Evolutionary conservation across 2,329 filamentous ascomycete genomes (phyloP).

Genomic region (Ilyonectria robusta): DNA sequence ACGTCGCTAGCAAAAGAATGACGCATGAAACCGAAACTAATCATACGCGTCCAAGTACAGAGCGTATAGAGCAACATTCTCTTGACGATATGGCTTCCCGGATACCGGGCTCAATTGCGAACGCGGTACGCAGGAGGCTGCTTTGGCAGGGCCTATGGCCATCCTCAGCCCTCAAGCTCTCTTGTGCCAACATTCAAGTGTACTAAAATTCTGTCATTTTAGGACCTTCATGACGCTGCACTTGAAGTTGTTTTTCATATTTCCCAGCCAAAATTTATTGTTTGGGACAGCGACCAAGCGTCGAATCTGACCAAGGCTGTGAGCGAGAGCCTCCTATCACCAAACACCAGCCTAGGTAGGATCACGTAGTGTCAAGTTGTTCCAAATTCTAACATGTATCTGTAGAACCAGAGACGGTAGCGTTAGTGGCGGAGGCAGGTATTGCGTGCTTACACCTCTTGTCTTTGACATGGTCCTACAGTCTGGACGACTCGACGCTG

Average conservation of each 20-base stretch:
- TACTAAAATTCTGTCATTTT: slow-evolving; percentile 19
- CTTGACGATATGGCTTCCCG: slow-evolving; percentile 7
- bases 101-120: background rate
- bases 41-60: slow-evolving; percentile 1
- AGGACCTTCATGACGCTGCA: slow-evolving; percentile 27
- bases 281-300: background rate
- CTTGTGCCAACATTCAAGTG: background rate
- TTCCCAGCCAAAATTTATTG: background rate
- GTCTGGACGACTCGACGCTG: slow-evolving; percentile 43
- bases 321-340: slow-evolving; percentile 8
- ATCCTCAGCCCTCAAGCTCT: too few relatives aligned
- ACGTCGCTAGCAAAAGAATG: background rate
- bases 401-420: background rate
- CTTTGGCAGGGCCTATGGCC: background rate
- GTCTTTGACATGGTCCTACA: slow-evolving; percentile 16
- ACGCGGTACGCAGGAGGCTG: background rate
- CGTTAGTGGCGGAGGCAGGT: slow-evolving; percentile 42
- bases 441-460: slow-evolving; percentile 50
- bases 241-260: slow-evolving; percentile 20
- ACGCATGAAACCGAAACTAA: background rate
- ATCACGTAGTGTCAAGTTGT: too few relatives aligned
- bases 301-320: slow-evolving; percentile 4
- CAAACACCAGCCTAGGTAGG: slow-evolving; percentile 1
- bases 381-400: background rate
- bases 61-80: background rate